Evolutionary conservation across 1,284 basidiomycete genomes (phyloP).

Genomic region (Ganoderma resinaceum): DNA sequence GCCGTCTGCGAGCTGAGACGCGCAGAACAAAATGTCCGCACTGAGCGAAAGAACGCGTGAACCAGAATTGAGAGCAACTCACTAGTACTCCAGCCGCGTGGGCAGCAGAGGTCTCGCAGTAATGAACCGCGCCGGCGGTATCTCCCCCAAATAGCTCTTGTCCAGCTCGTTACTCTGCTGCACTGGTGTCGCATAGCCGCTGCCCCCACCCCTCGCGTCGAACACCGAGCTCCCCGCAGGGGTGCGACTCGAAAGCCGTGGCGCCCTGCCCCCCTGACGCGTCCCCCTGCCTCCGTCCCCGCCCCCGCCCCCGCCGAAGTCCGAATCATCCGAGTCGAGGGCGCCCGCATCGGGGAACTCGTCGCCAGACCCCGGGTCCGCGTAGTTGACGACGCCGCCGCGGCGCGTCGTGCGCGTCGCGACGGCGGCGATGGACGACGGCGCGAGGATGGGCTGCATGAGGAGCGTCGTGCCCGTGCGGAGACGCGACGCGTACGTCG

Average conservation of each 20-base stretch:
- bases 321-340: slow-evolving; percentile 79
- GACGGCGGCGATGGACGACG: slow-evolving; percentile 44
- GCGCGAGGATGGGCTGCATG: slow-evolving; percentile 84
- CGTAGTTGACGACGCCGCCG: slow-evolving; percentile 83
- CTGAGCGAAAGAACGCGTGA: background rate
- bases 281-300: slow-evolving; percentile 48
- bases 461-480: slow-evolving; percentile 92
- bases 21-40: background rate
- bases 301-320: slow-evolving; percentile 61
- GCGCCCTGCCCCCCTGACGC: slow-evolving; percentile 49
- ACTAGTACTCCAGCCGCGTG: slow-evolving; percentile 67
- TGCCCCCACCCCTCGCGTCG: slow-evolving; percentile 30
- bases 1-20: slow-evolving; percentile 64
- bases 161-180: slow-evolving; percentile 62
- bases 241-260: slow-evolving; percentile 45
- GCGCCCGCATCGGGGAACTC: slow-evolving; percentile 82
- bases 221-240: slow-evolving; percentile 47
- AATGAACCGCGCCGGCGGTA: slow-evolving; percentile 85
- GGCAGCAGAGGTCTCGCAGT: slow-evolving; percentile 61
- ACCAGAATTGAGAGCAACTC: slow-evolving; percentile 21
- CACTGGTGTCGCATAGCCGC: slow-evolving; percentile 18
- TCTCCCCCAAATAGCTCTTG: slow-evolving; percentile 88
- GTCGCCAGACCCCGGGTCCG: slow-evolving; percentile 85
- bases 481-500: slow-evolving; percentile 91
- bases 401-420: slow-evolving; percentile 58